These are phyloP conservation scores for Echinochloa phyllopogon DNA, from an alignment of 176 grass and related monocot species.

Conservation along the genomic window DNA sequence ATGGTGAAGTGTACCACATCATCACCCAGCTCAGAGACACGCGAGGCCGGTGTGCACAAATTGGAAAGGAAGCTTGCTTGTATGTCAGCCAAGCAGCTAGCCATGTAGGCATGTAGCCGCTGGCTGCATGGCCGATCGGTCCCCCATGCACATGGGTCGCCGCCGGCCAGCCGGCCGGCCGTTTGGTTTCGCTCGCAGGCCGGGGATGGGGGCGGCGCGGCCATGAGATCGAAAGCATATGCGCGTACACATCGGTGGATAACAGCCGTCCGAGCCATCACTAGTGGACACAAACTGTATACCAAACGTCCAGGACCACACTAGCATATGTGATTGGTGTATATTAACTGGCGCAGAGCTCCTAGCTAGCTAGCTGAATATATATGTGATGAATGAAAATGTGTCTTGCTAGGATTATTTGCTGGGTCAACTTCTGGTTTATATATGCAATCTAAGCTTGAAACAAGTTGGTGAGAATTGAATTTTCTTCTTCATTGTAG, in stretches of 20 bases:
- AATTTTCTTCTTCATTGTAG: no score
- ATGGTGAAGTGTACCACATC: neutral
- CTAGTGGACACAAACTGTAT: neutral
- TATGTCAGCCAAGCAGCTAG: neutral
- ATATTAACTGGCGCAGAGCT: neutral
- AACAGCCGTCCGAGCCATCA: slow-evolving; percentile 10
- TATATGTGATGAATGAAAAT: neutral
- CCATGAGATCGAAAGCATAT: no score
- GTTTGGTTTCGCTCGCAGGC: neutral
- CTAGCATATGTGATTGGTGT: neutral
- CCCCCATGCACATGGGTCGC: neutral
- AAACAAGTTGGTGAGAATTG: no score
- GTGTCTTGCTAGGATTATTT: no score
- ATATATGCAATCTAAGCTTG: no score
- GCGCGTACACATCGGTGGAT: neutral
- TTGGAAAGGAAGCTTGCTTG: neutral
- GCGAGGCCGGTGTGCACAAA: neutral
- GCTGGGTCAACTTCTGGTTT: no score
- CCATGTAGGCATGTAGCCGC: neutral
- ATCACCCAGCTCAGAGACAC: slow-evolving; percentile 25
- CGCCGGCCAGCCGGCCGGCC: neutral
- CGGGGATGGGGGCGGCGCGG: neutral
- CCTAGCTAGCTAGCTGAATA: neutral
- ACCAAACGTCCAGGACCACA: neutral
- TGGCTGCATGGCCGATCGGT: neutral